Evolutionary conservation across 371 early-diverging fungal genomes (phyloP), one percentile per base, ranked within the genome.

Genomic region (Amoeboaphelidium protococcarum): DNA sequence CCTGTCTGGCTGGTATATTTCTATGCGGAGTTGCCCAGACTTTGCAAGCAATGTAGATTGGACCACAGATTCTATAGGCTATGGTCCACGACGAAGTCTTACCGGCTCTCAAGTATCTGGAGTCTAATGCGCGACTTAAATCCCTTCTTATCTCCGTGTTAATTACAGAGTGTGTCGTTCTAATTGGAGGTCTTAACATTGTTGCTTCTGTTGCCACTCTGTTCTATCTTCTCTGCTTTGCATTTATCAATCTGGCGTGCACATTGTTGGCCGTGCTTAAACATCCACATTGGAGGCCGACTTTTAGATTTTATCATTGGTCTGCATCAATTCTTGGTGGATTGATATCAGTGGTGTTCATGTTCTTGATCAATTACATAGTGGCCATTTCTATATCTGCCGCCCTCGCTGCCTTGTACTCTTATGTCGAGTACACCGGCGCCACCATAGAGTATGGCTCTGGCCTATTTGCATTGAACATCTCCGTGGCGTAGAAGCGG

Each of bases 291-390:
- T 61, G 61, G 61, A 48, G 56, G 26, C 58, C 61, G 2, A 42
- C 52, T 16, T 61, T 48, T 46, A 52, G 47, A 40, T 56, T 41
- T 24, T 57, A 57, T 31, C 61, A 61, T 44, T 61, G 58, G 58
- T 27, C 47, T 2, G 13, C 56, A 1, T 55, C 58, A 1, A 25
- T 47, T 2, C 4, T 51, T 1, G 58, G 56, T 23, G 52, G 48
- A 19, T 20, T 56, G 2, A 12, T 54, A 25, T 42, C 54, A 26
- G 12, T 61, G 1, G 40, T 49, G 0, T 49, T 50, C 46, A 52
- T 54, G 44, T 61, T 61, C 48, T 41, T 55, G 19, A 50, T 61
- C 42, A 41, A 40, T n/a, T 57, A 55, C 52, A 26, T 19, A 3
- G 25, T 50, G 13, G 41, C 57, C 3, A 22, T 60, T 1, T 20